Evolutionary conservation across 2,329 filamentous ascomycete species (phyloP), one percentile per base, ranked within the genome.

Genomic region (Polychaeton citri): DNA sequence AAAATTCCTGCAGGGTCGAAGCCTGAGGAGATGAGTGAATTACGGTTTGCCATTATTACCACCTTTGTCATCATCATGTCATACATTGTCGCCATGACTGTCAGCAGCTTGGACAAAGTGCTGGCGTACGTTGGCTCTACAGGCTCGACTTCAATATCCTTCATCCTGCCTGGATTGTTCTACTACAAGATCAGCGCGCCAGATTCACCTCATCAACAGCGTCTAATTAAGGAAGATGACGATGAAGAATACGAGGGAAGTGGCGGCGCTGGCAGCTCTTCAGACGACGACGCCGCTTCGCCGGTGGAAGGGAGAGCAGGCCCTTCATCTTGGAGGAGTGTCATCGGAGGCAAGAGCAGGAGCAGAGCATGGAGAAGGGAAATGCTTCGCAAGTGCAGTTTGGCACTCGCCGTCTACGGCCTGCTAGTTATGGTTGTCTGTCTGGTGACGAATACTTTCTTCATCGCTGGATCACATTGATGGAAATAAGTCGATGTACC

Each of bases 151-250:
- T 85, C 84, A 42, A 98, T 98, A 50, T 93, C 84, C 42, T 98
- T 98, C 57, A 96, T 98, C 45, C 70, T 98, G 0, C 90, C 90
- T 0, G 90, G 90, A 0, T 63, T 98, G 3, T 98, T 98, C 59
- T 98, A 96, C 61, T 98, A 96, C 64, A 96, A 96, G 61, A 96
- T 98, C 41, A 92, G 85, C 9, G 77, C 84, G 17, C 90, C 90
- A 0, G 81, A 94, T 37, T 88, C 83, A 31, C 72, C 79, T 19
- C 76, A 88, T 43, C 86, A 95, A 49, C 88, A 94, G 55, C 75
- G 81, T 10, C 66, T 96, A 7, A 66, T 85, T 43, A 96, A 96
- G 57, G 86, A 90, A 51, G 85, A 95, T 46, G 90, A 96, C 49
- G 83, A 88, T 44, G 76, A 77, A n/a, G 68, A 72, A 24, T 79